Percentiles rank a stretch among this genome's conserved stretches.
phyloP scores from a whole-genome alignment of 106 monocot genomes.

The Alisma plantagoaquatica region DNA sequence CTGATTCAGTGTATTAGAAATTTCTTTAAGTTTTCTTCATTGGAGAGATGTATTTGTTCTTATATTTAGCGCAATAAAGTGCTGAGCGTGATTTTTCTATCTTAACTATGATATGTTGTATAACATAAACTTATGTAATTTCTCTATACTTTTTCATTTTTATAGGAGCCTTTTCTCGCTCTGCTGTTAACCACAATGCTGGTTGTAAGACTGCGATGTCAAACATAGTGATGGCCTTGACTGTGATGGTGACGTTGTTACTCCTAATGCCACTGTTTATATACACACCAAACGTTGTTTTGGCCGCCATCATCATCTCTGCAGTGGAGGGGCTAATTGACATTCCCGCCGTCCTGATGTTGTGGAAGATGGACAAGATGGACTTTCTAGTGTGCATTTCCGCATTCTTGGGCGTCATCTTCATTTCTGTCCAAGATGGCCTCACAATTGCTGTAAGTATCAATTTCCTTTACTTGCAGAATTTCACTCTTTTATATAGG shows the following conservation, averaged over 20 bases:
- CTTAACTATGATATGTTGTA: no score
- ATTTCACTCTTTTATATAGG: no score
- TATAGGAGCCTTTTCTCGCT: conserved; percentile 81
- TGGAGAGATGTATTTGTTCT: no score
- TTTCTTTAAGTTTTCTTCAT: no score
- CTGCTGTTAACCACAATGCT: conserved; percentile 86
- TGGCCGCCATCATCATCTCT: conserved; percentile 72
- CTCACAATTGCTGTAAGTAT: conserved; percentile 73
- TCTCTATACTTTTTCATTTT: background rate
- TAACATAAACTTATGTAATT: no score
- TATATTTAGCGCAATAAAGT: no score
- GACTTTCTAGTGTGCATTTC: conserved; percentile 72
- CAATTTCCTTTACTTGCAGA: background rate
- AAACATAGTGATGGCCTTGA: conserved; percentile 72
- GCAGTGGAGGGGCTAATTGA: conserved; percentile 88
- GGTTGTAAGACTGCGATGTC: conserved; percentile 93
- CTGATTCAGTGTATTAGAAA: no score
- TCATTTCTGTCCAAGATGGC: conserved; percentile 79
- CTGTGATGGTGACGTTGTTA: conserved; percentile 82
- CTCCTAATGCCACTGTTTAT: conserved; percentile 87
- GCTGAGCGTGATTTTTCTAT: no score
- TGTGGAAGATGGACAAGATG: conserved; percentile 93
- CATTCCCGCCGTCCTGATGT: conserved; percentile 28
- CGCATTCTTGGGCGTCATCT: conserved; percentile 76
- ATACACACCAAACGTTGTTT: conserved; percentile 86